Base-by-base conservation (phyloP, 371 early-diverging fungal genomes). In the Mucor racemosus region DNA sequence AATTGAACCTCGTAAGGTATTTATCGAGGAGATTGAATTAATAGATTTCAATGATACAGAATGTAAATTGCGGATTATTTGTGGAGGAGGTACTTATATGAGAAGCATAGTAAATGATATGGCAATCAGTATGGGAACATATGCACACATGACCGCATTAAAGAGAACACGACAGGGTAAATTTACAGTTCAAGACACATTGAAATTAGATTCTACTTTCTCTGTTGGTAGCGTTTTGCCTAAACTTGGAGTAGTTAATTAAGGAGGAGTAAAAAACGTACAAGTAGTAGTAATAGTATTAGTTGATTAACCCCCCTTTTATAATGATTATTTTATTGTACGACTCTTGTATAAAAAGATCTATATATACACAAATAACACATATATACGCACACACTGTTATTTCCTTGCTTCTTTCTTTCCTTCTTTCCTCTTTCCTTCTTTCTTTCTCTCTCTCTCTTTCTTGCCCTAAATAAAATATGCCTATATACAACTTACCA, bases 31-130 rank as follows among this genome's bases (percentile, higher is more conserved):
- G 11, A 19, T 82, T 14, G 77, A 78, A 5, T 10, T 80, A 36
- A 17, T 66, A 10, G 50, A 50, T 50, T 50, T 21, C 58, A 26
- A 73, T 19, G 40, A 57, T 8, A 58, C 69, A 21, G 36, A 19
- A 11, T 65, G 68, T 34, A 26, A 58, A 9, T 62, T 80, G 13
- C 42, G 58, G 17, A 80, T 85, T 8, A 58, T 65, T 42, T 80
- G 84, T 64, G 75, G 80, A 21, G 81, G 82, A 57, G 85, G 85
- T 1, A 77, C 81, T 14, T 85, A 85, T 64, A 81, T 85, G 75
- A 74, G 85, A 42, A 81, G 80, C 48, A 42, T 85, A 9, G 76
- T 85, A 11, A 65, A 83, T 63, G 84, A 85, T 63, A 56, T 85
- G 21, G 82, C 80, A 1, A 62, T 65, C 4, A 39, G 66, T 3